These are phyloP conservation scores for Coprinellus aureogranulatus DNA, from an alignment of 768 basidiomycete species.

Conservation along the genomic window DNA sequence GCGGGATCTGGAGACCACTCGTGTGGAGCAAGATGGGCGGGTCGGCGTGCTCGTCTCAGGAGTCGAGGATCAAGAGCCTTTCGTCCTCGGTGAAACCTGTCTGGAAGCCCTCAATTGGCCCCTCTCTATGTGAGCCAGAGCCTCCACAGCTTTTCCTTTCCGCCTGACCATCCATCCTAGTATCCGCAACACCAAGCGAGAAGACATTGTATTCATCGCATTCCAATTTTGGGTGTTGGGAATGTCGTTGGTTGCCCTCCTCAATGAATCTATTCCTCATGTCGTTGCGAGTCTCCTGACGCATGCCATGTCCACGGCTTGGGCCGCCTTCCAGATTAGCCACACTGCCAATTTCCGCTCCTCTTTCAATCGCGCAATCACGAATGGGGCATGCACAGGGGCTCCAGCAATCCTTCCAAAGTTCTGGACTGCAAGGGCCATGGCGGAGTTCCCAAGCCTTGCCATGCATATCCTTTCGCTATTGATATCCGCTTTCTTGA, in stretches of 20 bases:
- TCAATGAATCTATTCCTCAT: conserved; percentile 82
- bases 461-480: conserved; percentile 61
- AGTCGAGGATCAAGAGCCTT: conserved; percentile 29
- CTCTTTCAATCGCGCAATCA: conserved; percentile 55
- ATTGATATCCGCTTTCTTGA: conserved; percentile 59
- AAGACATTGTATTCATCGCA: conserved; percentile 72
- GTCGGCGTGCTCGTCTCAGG: conserved; percentile 10
- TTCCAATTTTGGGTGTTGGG: conserved; percentile 82
- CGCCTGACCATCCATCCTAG: conserved; percentile 31
- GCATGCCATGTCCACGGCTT: conserved; percentile 69
- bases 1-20: not conserved
- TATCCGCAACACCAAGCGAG: conserved; percentile 68
- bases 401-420: conserved; percentile 46
- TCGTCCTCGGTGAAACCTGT: conserved; percentile 47
- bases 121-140: conserved; percentile 52
- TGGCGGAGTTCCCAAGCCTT: conserved; percentile 64
- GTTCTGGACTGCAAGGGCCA: conserved; percentile 63
- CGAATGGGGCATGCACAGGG: conserved; percentile 61
- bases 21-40: not conserved
- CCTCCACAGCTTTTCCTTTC: not conserved
- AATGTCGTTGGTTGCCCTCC: conserved; percentile 68
- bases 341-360: conserved; percentile 57
- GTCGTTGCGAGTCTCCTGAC: conserved; percentile 72
- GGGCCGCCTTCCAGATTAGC: conserved; percentile 67
- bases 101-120: conserved; percentile 69